phyloP scores from a whole-genome alignment of 78 protist genomes.

The slime mould (Dictyostelium discoideum) region dicty_2.7 NC_007089.4:4482001-4482500 shows the following conservation, averaged over 20 bases:
- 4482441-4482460: neutral
- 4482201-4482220: conserved; percentile 63
- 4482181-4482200: conserved; percentile 48
- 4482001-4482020: neutral
- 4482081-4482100: conserved; percentile 33
- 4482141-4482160: conserved; percentile 2
- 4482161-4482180: conserved; percentile 30
- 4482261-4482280: conserved; percentile 66
- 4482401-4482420: conserved; percentile 69
- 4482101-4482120: conserved; percentile 47
- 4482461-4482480: neutral
- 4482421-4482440: conserved; percentile 8
- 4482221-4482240: conserved; percentile 63
- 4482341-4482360: conserved; percentile 58
- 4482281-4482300: conserved; percentile 39
- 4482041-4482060: neutral
- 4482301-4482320: conserved; percentile 46
- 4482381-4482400: conserved; percentile 59
- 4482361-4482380: conserved; percentile 63
- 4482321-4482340: conserved; percentile 65
- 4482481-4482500: neutral
- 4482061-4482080: neutral
- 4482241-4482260: conserved; percentile 48
- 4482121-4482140: conserved; percentile 26
- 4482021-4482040: neutral